Evolutionary conservation across 108 stramenopile genomes (phyloP).

Genomic region (Nitzschia sp.): DNA sequence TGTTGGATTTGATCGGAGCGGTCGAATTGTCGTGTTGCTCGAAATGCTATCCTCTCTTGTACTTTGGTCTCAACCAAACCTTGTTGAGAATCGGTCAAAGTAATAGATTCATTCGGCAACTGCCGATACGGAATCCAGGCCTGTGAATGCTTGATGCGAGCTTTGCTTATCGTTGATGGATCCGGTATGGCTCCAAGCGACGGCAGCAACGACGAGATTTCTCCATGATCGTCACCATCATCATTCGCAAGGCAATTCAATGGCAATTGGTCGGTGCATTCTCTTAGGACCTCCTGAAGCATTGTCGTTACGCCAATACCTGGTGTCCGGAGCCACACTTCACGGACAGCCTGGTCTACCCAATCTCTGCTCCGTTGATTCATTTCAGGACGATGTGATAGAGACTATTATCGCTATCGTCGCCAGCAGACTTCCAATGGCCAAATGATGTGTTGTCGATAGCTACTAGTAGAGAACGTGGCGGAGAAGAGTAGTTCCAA

Average conservation of each 20-base stretch:
- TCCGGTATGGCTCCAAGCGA: too few species aligned
- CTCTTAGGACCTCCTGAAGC: too few species aligned
- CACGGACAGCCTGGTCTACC: constrained; percentile 3
- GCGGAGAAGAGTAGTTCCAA: too few species aligned
- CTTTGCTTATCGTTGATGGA: constrained; percentile 1
- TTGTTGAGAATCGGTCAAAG: background rate
- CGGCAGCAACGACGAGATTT: background rate
- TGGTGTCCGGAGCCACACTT: constrained; percentile 17
- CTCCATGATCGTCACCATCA: background rate
- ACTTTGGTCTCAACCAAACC: background rate
- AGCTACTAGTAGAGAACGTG: too few species aligned
- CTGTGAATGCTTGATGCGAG: constrained; percentile 9
- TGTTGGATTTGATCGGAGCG: constrained; percentile 6
- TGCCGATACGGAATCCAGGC: constrained; percentile 10
- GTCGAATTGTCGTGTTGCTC: constrained; percentile 5
- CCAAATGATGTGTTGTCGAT: too few species aligned
- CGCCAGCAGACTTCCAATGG: too few species aligned
- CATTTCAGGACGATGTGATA: too few species aligned
- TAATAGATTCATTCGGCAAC: background rate
- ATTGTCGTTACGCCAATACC: constrained; percentile 1
- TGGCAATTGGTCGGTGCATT: background rate
- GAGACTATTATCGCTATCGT: too few species aligned
- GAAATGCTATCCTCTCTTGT: constrained; percentile 1
- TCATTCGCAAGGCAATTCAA: background rate
- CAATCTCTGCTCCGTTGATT: too few species aligned